These are phyloP conservation scores for Trichoderma virens DNA, from an alignment of 495 filamentous ascomycete species.

Conservation along the genomic window DNA sequence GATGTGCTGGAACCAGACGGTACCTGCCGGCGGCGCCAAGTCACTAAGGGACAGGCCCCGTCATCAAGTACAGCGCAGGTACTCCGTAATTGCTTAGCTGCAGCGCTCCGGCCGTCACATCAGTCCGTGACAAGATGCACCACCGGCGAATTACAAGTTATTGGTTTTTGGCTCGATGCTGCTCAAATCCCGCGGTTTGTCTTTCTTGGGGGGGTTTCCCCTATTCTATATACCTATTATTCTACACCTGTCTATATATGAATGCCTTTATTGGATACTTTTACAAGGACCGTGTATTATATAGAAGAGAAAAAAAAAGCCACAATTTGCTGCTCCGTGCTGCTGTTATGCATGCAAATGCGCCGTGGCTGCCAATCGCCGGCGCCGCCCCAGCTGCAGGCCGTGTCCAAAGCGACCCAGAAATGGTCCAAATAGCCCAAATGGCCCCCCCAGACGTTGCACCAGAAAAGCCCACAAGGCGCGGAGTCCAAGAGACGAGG, in stretches of 20 bases:
- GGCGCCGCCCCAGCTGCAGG: background rate
- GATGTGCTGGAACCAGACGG: background rate
- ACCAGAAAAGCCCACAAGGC: background rate
- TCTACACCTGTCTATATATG: too few species aligned
- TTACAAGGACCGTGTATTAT: too few species aligned
- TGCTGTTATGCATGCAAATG: conserved; percentile 1
- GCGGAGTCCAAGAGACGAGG: background rate
- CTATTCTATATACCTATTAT: too few species aligned
- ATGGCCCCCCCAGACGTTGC: background rate
- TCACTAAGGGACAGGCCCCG: background rate
- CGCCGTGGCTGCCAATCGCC: background rate
- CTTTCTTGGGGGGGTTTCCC: too few species aligned
- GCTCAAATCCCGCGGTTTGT: too few species aligned
- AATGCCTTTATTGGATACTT: too few species aligned
- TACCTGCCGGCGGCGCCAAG: background rate
- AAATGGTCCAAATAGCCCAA: background rate
- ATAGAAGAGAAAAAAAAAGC: too few species aligned
- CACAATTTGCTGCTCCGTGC: too few species aligned
- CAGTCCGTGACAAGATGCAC: background rate
- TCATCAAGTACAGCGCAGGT: background rate
- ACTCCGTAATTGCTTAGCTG: background rate
- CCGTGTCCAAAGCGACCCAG: background rate
- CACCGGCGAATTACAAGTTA: too few species aligned
- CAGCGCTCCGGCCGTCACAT: background rate
- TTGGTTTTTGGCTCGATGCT: too few species aligned